Base-by-base conservation (phyloP, 1,139 yeast species). In the Saccharomyces pastorianus region DNA sequence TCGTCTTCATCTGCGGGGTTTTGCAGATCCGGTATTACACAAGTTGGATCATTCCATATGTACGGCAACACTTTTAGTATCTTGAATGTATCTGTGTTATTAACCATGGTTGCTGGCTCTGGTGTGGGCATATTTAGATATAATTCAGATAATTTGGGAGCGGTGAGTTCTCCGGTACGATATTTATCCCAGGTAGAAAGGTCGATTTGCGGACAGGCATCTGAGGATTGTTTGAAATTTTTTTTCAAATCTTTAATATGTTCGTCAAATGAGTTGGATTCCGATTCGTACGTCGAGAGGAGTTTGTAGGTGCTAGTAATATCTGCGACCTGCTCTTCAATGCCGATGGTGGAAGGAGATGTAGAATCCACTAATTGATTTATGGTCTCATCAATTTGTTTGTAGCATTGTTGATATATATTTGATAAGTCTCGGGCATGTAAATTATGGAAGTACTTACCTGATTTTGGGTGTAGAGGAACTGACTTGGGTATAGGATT, bases 1-100 rank as follows among this genome's bases (percentile, higher is more conserved):
- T 83, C 88, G 11, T 80, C 85, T 34, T 81, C 85, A 17, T 72
- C 80, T n/a, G 48, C 46, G 46, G 46, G 25, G 29, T 23, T 41
- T 29, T 49, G 27, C 38, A 49, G 47, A 29, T 56, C 57, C 7
- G 68, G 69, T 20, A 67, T 49, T 20, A 67, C 57, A 34, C 64
- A 53, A 2, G 61, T 61, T 9, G 71, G 71, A 53, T 67, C 68
- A 1, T 56, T 53, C 61, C 64, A 60, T 17, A 63, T 58, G 51
- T 60, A 58, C 9, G 66, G 68, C 26, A 66, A 51, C 4, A 65
- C 56, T 17, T 51, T 50, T 27, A 65, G 55, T 2, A 65, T 38
- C 48, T 52, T 53, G 4, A 53, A 38, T 17, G 55, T 51, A 13
- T 51, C 53, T 26, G 52, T 27, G 34, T 14, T 14, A 44, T 41